These are phyloP conservation scores for Aspergillus sp. DNA, from an alignment of 2,329 filamentous ascomycete species.

Conservation along the genomic window DNA sequence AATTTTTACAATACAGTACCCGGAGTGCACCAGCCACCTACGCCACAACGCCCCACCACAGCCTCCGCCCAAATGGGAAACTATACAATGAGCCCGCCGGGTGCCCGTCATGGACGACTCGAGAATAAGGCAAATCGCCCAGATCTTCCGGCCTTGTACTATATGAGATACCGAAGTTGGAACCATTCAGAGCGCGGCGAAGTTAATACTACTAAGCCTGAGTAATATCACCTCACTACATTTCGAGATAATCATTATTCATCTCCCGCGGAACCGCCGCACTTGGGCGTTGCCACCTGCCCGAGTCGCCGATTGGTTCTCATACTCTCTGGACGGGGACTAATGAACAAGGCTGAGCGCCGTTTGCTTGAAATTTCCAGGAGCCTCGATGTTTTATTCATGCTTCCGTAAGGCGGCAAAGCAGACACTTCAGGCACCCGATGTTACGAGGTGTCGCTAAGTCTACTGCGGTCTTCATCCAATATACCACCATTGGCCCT, in stretches of 20 bases:
- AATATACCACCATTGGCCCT: too few species aligned
- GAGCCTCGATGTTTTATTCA: background rate
- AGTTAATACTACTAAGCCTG: background rate
- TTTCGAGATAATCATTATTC: background rate
- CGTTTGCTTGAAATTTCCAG: background rate
- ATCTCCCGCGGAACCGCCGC: background rate
- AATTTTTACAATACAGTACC: background rate
- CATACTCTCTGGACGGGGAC: background rate
- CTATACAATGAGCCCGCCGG: background rate
- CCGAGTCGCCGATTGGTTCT: background rate
- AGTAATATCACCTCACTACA: background rate
- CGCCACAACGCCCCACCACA: slow-evolving; percentile 3
- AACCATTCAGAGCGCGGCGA: background rate
- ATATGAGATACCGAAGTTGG: too few species aligned
- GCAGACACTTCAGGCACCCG: background rate
- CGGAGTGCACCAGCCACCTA: background rate
- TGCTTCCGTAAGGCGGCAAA: background rate
- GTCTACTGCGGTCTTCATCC: too few species aligned
- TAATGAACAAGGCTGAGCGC: background rate
- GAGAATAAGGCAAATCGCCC: background rate
- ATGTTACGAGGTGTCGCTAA: background rate
- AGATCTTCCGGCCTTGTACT: too few species aligned
- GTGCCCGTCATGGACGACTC: background rate
- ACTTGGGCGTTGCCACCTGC: background rate
- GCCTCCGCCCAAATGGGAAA: background rate